Conservation (phyloP, 495 filamentous ascomycete genomes). For the Penicillium robsamsonii region DNA sequence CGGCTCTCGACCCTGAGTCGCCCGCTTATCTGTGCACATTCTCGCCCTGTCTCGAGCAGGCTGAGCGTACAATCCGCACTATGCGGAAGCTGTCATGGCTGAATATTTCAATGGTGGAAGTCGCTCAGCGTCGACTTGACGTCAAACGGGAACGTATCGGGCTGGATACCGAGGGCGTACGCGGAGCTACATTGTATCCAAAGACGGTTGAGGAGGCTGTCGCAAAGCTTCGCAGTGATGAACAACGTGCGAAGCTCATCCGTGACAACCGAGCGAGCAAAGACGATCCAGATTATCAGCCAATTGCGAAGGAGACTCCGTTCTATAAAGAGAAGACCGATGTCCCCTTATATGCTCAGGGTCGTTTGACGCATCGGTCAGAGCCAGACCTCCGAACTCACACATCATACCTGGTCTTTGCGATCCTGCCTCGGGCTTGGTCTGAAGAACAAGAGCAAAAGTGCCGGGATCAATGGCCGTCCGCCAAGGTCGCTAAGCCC, state of each 20-base stretch:
- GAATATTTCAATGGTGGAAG: slow-evolving; percentile 88
- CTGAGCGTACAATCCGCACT: slow-evolving; percentile 72
- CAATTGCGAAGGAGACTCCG: background rate
- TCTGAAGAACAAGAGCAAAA: slow-evolving; percentile 74
- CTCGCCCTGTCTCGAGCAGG: slow-evolving; percentile 95
- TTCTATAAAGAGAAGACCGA: slow-evolving; percentile 7
- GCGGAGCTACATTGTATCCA: slow-evolving; percentile 58
- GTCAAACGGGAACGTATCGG: slow-evolving; percentile 80
- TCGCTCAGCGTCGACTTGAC: slow-evolving; percentile 72
- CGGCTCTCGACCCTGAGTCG: slow-evolving; percentile 66
- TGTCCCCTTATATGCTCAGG: slow-evolving; percentile 53
- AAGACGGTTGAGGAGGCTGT: slow-evolving; percentile 77
- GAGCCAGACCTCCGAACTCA: slow-evolving; percentile 92
- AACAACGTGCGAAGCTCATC: slow-evolving; percentile 59
- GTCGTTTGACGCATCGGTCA: slow-evolving; percentile 70
- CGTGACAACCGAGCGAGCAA: slow-evolving; percentile 33
- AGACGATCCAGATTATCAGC: slow-evolving; percentile 1
- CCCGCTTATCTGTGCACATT: slow-evolving; percentile 85
- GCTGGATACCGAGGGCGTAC: slow-evolving; percentile 54
- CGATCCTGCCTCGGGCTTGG: slow-evolving; percentile 83
- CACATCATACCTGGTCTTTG: slow-evolving; percentile 94
- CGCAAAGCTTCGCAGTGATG: slow-evolving; percentile 65
- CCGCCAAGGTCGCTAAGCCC: slow-evolving; percentile 28
- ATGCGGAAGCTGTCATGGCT: slow-evolving; percentile 82
- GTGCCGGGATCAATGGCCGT: slow-evolving; percentile 60